Percentiles rank a stretch among this genome's conserved stretches.
These are phyloP conservation scores for Cyberlindnera samutprakarnensis DNA, from an alignment of 805 yeast species.

Conservation along the genomic window DNA sequence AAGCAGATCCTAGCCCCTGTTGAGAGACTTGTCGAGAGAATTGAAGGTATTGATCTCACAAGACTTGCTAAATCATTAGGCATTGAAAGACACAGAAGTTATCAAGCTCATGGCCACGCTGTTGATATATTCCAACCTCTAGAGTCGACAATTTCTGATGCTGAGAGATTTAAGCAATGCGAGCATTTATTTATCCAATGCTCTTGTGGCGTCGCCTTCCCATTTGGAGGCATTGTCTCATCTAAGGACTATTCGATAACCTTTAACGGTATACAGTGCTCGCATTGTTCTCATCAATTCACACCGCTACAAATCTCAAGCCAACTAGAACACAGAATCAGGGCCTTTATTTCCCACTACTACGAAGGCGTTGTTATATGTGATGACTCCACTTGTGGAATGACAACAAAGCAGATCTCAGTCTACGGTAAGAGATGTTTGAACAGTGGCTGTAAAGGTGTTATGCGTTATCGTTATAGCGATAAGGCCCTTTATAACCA, in stretches of 20 bases:
- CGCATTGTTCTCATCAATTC: constrained; percentile 47
- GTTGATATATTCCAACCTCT: constrained; percentile 54
- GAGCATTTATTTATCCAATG: constrained; percentile 52
- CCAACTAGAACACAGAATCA: constrained; percentile 68
- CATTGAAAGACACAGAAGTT: constrained; percentile 52
- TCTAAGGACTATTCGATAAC: constrained; percentile 55
- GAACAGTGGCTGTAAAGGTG: constrained; percentile 56
- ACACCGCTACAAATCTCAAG: constrained; percentile 49
- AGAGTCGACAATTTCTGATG: constrained; percentile 73
- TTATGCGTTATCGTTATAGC: constrained; percentile 66
- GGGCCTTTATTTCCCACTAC: constrained; percentile 64
- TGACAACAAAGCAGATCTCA: constrained; percentile 73
- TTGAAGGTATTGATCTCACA: constrained; percentile 80
- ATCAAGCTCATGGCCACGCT: constrained; percentile 8
- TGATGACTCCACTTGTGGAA: constrained; percentile 78
- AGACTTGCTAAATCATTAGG: constrained; percentile 75
- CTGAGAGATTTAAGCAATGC: constrained; percentile 71
- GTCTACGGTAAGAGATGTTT: constrained; percentile 87
- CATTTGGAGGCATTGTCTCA: constrained; percentile 67
- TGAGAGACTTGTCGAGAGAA: constrained; percentile 74
- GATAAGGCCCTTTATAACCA: constrained; percentile 85
- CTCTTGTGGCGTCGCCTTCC: constrained; percentile 50
- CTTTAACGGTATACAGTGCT: constrained; percentile 66
- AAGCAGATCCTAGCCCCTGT: constrained; percentile 89
- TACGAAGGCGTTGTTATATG: constrained; percentile 85